phyloP scores from a whole-genome alignment of 108 stramenopile genomes.

The Fragilariopsis cylindrus region DNA sequence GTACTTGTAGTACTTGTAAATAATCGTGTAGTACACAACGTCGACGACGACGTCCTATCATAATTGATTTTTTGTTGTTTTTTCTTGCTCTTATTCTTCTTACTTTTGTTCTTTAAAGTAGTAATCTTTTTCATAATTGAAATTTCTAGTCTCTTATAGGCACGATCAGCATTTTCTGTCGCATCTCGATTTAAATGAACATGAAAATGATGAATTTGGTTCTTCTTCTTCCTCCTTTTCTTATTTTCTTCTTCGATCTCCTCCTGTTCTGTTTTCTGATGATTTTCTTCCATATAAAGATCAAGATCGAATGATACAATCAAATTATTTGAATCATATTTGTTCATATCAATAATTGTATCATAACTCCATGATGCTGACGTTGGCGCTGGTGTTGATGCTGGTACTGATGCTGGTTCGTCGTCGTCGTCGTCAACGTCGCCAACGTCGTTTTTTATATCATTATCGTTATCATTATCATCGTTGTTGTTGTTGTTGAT shows the following conservation, averaged over 20 bases:
- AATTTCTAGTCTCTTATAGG: conserved; percentile 3
- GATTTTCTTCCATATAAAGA: neutral
- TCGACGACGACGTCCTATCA: too few species aligned
- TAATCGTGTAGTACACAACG: too few species aligned
- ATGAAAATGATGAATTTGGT: neutral
- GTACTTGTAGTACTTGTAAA: too few species aligned
- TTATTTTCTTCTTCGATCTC: too few species aligned
- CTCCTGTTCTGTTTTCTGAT: neutral
- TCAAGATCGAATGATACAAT: conserved; percentile 14
- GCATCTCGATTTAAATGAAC: conserved; percentile 5
- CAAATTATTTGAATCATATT: neutral
- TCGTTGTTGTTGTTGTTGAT: too few species aligned
- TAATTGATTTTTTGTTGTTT: too few species aligned
- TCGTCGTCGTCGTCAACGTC: too few species aligned
- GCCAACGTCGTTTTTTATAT: too few species aligned
- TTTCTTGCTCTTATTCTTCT: neutral
- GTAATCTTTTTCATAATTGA: conserved; percentile 9
- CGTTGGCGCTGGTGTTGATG: too few species aligned
- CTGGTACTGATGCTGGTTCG: too few species aligned
- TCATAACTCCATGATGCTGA: neutral
- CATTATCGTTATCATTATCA: too few species aligned
- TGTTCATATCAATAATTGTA: conserved; percentile 1
- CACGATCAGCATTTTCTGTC: conserved; percentile 2
- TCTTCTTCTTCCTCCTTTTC: neutral
- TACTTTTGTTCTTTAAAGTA: neutral